Percentiles rank a stretch among this genome's conserved stretches.
phyloP scores from a whole-genome alignment of 202 grass and related monocot genomes.

The Sporobolus alterniflorus region DNA sequence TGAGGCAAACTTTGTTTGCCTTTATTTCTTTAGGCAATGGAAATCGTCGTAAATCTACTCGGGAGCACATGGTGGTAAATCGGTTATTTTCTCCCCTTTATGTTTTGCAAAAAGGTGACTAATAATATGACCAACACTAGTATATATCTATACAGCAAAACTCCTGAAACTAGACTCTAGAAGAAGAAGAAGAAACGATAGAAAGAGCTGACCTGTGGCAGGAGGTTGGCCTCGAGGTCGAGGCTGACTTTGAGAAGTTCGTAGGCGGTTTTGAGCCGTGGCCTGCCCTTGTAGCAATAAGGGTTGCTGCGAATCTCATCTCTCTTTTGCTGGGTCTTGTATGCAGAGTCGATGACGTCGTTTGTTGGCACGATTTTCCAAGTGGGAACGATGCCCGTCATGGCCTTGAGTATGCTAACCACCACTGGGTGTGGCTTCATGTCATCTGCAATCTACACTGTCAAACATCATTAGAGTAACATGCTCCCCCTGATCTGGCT shows the following conservation, averaged over 20 bases:
- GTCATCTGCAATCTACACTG: conserved; percentile 32
- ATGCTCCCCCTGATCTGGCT: too few species aligned
- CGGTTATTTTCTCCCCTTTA: too few species aligned
- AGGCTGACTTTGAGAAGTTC: conserved; percentile 65
- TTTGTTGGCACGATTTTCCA: conserved; percentile 69
- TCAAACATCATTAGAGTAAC: background rate
- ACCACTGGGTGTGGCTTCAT: conserved; percentile 42
- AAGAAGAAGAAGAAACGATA: background rate
- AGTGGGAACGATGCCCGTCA: conserved; percentile 61
- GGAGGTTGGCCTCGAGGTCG: conserved; percentile 34
- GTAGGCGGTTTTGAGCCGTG: conserved; percentile 58
- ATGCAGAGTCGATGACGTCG: conserved; percentile 69
- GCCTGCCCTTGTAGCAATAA: conserved; percentile 79
- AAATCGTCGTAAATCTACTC: too few species aligned
- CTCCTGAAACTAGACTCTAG: too few species aligned
- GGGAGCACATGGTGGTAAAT: too few species aligned
- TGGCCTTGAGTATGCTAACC: conserved; percentile 21
- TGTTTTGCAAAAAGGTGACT: too few species aligned
- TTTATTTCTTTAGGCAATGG: too few species aligned
- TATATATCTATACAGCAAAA: too few species aligned
- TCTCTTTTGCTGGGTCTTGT: conserved; percentile 58
- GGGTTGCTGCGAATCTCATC: conserved; percentile 62
- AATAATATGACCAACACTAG: too few species aligned
- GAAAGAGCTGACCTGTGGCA: conserved; percentile 12
- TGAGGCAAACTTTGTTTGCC: too few species aligned